These are phyloP conservation scores for Penicillium olsonii DNA, from an alignment of 2,329 filamentous ascomycete genomes.

Conservation along the genomic window DNA sequence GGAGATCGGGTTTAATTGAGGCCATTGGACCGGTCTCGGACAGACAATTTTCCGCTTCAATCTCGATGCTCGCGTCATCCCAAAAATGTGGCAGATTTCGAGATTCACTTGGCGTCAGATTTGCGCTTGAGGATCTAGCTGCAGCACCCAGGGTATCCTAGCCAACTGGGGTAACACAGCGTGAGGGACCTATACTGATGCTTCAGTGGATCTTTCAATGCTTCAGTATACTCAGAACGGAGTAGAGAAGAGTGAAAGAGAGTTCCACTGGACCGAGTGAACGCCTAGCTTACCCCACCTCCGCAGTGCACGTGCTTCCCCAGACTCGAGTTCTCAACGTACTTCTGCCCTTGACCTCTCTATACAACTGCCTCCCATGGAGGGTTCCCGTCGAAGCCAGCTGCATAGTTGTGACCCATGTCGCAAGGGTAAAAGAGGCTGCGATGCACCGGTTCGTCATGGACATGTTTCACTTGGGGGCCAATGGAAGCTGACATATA, in stretches of 20 bases:
- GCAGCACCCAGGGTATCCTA: no score
- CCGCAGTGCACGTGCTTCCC: conserved; percentile 5
- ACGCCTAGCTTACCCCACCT: background rate
- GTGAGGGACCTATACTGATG: no score
- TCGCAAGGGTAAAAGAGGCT: conserved; percentile 48
- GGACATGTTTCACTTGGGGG: no score
- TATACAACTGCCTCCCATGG: conserved; percentile 8
- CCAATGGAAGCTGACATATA: background rate
- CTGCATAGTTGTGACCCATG: conserved; percentile 50
- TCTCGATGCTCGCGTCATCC: background rate
- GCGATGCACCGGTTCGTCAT: conserved; percentile 38
- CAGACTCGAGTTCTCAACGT: background rate
- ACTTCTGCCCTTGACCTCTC: background rate
- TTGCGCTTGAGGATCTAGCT: background rate
- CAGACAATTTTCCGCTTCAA: background rate
- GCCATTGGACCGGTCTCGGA: background rate
- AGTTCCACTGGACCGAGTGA: conserved; percentile 3
- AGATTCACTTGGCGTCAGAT: background rate
- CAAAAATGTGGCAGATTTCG: background rate
- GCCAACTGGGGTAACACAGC: no score
- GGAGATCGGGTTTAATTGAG: background rate
- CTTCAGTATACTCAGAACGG: no score
- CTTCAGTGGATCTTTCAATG: no score
- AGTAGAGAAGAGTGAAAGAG: no score
- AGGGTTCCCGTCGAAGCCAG: conserved; percentile 17